Evolutionary conservation across 345 rosid species (phyloP), one percentile per base, ranked within the genome.

Genomic region (Rhodamnia rubescens): DNA sequence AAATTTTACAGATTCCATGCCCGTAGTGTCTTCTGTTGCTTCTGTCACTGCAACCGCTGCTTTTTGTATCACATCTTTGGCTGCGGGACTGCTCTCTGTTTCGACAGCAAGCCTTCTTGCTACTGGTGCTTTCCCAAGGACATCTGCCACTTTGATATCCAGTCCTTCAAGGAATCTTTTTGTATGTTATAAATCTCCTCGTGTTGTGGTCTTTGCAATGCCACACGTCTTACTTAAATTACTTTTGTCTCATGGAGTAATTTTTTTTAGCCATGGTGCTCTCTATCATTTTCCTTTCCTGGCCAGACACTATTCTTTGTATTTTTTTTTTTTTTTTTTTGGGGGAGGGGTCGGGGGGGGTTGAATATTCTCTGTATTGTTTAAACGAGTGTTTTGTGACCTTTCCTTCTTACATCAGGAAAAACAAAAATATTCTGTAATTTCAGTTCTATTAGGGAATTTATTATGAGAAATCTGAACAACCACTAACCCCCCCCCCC

Each of bases 51-150:
- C 92, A 86, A 92, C 93, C 59, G 89, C 92, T 84, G 42, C 91
- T 75, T 95, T 95, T 89, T 85, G 89, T 87, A 88, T 87, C 51
- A 95, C 98, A 51, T 90, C 93, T 85, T 85, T 91, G 44, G 91
- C 87, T 84, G 94, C 94, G 53, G 97, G 97, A 44, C 92, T 97
- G 85, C 95, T 95, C 81, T 92, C 98, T 74, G 87, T 94, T 85
- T 95, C 99, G 74, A 94, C 94, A 22, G 92, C 98, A 84, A 94
- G 93, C 90, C 99, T 97, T 86, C 93, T 89, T 58, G 89, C 98
- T 18, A 89, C 85, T 18, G 93, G 95, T 56, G 97, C 96, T 85
- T 94, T 94, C 88, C 87, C 94, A 85, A 87, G 91, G 84, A 91
- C 92, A 81, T 88, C 95, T 85, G 89, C 93, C 32, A 87, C 87